phyloP scores from a whole-genome alignment of 192 early-diverging fungal genomes.

The Backusella circina region DNA sequence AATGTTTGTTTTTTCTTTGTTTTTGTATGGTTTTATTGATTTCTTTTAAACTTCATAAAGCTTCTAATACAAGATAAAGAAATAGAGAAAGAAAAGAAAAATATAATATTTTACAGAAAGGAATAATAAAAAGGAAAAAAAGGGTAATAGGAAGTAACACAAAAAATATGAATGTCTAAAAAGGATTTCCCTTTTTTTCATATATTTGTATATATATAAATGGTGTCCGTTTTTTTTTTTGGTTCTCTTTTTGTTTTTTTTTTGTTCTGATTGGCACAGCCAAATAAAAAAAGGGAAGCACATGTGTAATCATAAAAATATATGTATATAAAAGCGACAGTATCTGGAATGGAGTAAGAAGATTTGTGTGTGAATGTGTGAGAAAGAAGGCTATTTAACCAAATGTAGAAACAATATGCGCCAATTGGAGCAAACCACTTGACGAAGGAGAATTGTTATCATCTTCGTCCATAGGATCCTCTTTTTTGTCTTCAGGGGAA shows the following conservation, averaged over 20 bases:
- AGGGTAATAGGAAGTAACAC: neutral
- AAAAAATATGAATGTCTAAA: neutral
- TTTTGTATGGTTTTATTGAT: neutral
- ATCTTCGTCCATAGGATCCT: constrained; percentile 10
- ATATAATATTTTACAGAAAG: neutral
- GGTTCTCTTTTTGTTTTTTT: neutral
- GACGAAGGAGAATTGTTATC: constrained; percentile 8
- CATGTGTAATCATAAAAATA: constrained; percentile 2
- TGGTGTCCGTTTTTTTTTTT: neutral
- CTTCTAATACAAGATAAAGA: neutral
- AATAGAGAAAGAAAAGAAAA: neutral
- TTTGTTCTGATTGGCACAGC: constrained; percentile 1
- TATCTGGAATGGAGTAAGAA: neutral
- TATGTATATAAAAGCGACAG: neutral
- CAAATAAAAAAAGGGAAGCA: constrained; percentile 4
- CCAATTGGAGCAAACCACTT: constrained; percentile 17
- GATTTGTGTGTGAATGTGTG: neutral
- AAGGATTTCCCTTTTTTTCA: neutral
- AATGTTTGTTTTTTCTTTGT: neutral
- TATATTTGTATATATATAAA: too few relatives aligned
- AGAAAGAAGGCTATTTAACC: constrained; percentile 14
- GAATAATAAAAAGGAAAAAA: neutral
- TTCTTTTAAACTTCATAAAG: neutral
- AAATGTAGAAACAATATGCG: constrained; percentile 32
- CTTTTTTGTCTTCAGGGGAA: constrained; percentile 1